Evolutionary conservation across 495 filamentous ascomycete species (phyloP).

Genomic region (Ramalina intermedia): DNA sequence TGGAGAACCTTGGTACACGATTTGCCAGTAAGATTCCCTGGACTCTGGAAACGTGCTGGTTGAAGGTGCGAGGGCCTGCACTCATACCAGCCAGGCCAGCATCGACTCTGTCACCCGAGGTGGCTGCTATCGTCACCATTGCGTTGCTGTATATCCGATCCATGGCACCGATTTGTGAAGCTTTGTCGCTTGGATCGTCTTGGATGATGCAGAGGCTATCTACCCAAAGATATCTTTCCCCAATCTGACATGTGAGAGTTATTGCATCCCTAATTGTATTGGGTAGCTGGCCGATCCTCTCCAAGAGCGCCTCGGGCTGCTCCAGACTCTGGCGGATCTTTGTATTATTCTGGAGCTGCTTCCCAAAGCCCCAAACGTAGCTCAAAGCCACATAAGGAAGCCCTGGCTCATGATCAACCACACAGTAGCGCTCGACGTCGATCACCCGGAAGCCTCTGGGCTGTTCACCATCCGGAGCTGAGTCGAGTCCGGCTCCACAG

Average conservation of each 20-base stretch:
- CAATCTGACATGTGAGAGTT: constrained; percentile 3
- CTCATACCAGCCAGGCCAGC: constrained; percentile 7
- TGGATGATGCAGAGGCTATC: constrained; percentile 19
- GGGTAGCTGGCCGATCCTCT: constrained; percentile 1
- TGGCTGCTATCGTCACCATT: constrained; percentile 12
- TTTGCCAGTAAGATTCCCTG: constrained; percentile 7
- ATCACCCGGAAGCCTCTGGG: constrained; percentile 7
- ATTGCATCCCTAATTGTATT: constrained; percentile 16
- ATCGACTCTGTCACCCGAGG: constrained; percentile 4
- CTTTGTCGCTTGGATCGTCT: constrained; percentile 11
- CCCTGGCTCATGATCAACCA: background rate
- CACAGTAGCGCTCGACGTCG: constrained; percentile 6
- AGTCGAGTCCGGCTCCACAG: background rate
- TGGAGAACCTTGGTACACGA: background rate
- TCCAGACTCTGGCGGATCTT: background rate
- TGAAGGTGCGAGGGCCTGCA: background rate
- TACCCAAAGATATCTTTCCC: constrained; percentile 17
- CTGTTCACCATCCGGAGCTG: background rate
- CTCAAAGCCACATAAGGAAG: constrained; percentile 11
- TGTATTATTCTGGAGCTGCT: background rate
- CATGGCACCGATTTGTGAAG: constrained; percentile 12
- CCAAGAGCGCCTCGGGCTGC: background rate
- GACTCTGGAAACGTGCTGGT: constrained; percentile 1
- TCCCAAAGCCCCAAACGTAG: constrained; percentile 11
- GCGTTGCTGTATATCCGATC: constrained; percentile 11